A percentile compares a stretch with the other conserved stretches of the same genome.
Conservation (phyloP, 2,329 filamentous ascomycete genomes). For the Ceratocystis diversiconidia region DNA sequence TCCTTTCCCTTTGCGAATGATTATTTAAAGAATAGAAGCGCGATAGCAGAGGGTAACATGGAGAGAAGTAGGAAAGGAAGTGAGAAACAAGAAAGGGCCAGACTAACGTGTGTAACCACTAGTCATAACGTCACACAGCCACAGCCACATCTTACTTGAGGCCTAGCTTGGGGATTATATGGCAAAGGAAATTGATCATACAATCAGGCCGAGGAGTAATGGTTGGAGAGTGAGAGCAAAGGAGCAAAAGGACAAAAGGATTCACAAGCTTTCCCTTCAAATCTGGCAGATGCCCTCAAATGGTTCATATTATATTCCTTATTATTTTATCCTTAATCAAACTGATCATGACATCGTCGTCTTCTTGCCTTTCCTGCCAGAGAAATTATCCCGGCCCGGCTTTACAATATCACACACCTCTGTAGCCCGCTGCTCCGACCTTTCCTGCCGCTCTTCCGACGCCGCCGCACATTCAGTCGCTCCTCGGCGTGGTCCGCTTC, state of each 20-base stretch:
- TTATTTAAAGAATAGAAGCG: background rate
- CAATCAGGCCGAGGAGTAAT: too few relatives aligned
- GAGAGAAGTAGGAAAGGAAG: background rate
- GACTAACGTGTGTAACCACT: background rate
- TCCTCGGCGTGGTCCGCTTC: slow-evolving; percentile 24
- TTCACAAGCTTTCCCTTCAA: too few relatives aligned
- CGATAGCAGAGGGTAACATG: background rate
- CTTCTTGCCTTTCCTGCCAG: background rate
- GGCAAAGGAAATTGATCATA: too few relatives aligned
- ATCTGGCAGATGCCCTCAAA: too few relatives aligned
- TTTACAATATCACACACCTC: slow-evolving; percentile 21
- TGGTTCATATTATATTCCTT: background rate
- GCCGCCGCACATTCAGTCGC: slow-evolving; percentile 27
- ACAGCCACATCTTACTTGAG: background rate
- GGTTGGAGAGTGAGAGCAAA: background rate
- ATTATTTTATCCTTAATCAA: background rate
- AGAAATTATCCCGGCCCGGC: background rate
- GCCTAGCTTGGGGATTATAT: too few relatives aligned
- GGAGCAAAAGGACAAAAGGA: background rate
- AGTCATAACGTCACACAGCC: background rate
- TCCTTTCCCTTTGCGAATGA: background rate
- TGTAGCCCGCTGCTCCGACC: slow-evolving; percentile 22
- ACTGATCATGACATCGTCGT: background rate
- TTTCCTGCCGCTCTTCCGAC: slow-evolving; percentile 23
- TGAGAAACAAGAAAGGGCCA: background rate